phyloP scores from a whole-genome alignment of 129 eudicot genomes.

The Ambrosia trifida region DNA sequence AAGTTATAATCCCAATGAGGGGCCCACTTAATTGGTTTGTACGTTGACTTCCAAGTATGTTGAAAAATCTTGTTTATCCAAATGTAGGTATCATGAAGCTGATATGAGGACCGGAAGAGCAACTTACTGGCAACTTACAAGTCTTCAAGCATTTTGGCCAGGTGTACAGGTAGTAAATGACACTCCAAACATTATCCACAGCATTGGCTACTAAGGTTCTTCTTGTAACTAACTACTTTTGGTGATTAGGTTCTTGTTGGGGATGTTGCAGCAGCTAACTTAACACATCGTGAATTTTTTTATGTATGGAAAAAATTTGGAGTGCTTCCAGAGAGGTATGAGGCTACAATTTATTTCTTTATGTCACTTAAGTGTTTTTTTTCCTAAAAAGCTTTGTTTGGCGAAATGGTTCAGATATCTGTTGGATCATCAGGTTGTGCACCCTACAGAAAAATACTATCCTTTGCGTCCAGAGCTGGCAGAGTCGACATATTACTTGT shows the following conservation, averaged over 20 bases:
- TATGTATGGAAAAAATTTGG: slow-evolving; percentile 87
- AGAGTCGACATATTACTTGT: slow-evolving; percentile 92
- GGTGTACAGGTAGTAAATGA: slow-evolving; percentile 73
- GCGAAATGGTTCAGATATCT: slow-evolving; percentile 55
- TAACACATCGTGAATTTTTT: slow-evolving; percentile 91
- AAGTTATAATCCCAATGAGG: slow-evolving; percentile 2
- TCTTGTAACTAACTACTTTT: slow-evolving; percentile 20
- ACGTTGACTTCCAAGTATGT: slow-evolving; percentile 5
- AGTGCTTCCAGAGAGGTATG: slow-evolving; percentile 93
- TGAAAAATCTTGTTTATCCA: background rate
- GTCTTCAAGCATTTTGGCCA: slow-evolving; percentile 99
- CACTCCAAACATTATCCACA: slow-evolving; percentile 8
- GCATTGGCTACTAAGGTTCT: background rate
- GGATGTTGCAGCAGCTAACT: slow-evolving; percentile 89
- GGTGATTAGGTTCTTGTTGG: slow-evolving; percentile 82
- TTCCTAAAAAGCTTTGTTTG: background rate
- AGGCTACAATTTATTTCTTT: slow-evolving; percentile 3
- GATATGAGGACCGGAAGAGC: slow-evolving; percentile 97
- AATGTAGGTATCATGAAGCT: slow-evolving; percentile 93
- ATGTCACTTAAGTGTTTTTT: background rate
- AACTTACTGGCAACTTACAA: slow-evolving; percentile 95
- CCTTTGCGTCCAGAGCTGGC: slow-evolving; percentile 97
- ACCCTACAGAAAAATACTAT: slow-evolving; percentile 96
- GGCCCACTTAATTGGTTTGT: background rate
- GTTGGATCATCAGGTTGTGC: slow-evolving; percentile 86